phyloP scores from a whole-genome alignment of 768 basidiomycete species.

The Phaeotremella skinneri region DNA sequence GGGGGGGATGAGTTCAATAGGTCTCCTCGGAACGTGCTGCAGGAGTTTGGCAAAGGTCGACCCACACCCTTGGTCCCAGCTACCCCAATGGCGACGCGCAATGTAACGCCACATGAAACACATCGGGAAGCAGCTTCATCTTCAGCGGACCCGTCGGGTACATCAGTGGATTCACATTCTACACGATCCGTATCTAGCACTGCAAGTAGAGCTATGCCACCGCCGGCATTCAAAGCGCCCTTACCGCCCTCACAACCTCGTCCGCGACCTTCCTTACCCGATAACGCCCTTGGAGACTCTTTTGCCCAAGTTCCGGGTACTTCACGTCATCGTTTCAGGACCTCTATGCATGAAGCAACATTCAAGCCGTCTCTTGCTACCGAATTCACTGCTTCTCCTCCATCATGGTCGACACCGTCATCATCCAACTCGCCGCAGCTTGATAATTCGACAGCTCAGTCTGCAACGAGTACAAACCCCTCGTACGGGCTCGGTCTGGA shows the following conservation, averaged over 20 bases:
- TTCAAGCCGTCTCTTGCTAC: slow-evolving; percentile 13
- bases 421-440: slow-evolving; percentile 4
- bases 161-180: neutral
- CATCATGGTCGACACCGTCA: slow-evolving; percentile 13
- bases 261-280: slow-evolving; percentile 38
- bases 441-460: neutral
- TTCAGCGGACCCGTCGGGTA: neutral
- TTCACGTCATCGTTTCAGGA: slow-evolving; percentile 34
- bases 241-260: slow-evolving; percentile 15
- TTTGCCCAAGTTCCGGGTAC: slow-evolving; percentile 9
- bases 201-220: slow-evolving; percentile 24
- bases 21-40: neutral
- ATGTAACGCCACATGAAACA: slow-evolving; percentile 30
- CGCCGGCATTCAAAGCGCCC: slow-evolving; percentile 30
- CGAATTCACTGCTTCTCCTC: slow-evolving; percentile 22
- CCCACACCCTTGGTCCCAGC: slow-evolving; percentile 30
- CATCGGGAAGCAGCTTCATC: neutral
- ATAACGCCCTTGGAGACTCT: slow-evolving; percentile 18
- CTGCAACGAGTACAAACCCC: neutral
- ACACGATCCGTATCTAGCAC: neutral
- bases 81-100: slow-evolving; percentile 36
- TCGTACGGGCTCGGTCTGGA: slow-evolving; percentile 28
- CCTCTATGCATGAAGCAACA: slow-evolving; percentile 39
- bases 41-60: slow-evolving; percentile 26
- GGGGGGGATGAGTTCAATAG: slow-evolving; percentile 1